Base-by-base conservation (phyloP, 73 alveolate genomes). In the Paramecium octaurelia region DNA sequence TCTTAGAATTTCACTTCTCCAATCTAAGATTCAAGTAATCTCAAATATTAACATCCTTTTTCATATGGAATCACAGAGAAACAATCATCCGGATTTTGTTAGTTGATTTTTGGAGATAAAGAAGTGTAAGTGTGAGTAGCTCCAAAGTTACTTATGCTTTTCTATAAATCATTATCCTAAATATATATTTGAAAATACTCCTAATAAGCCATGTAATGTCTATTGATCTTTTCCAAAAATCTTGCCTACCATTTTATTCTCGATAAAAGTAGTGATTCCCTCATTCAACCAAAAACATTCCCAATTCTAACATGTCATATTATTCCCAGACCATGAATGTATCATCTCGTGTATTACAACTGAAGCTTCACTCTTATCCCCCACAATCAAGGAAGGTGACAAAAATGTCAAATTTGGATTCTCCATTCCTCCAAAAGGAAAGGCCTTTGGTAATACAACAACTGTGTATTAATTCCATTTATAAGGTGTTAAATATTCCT, bases 391-490 rank as follows among this genome's bases (percentile, higher is more conserved):
- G 1, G 99, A 96, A 20, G 99, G 99, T 34, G 99, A 94, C 29
- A 96, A 97, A 93, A 98, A 98, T 50, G 99, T 98, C 76, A 98
- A 94, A 80, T 96, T 97, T 14, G 99, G 99, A 94, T 98, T 98
- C 83, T 98, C 99, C 99, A 98, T 98, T 20, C 99, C 99, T 1
- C 99, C 99, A 90, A 92, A 96, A 18, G 99, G 99, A 95, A 98
- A 98, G 16, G 99, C 96, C 54, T 98, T 97, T 18, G 99, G 99
- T 31, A 98, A 92, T 36, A 98, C 98, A 16, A 98, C 97, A 18
- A 97, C 95, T 36, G 96, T 97, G 92, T 96, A 98, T 54, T 89
- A 80, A 58, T 98, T 97, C 99, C 99, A 98, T 31, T 90, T 97
- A 92, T 99, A 99, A n/a, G 98, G 98, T 69, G 98, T 96, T 36